Evolutionary conservation across 179 eudicot species (phyloP).

Genomic region (Carnegiea gigantea): DNA sequence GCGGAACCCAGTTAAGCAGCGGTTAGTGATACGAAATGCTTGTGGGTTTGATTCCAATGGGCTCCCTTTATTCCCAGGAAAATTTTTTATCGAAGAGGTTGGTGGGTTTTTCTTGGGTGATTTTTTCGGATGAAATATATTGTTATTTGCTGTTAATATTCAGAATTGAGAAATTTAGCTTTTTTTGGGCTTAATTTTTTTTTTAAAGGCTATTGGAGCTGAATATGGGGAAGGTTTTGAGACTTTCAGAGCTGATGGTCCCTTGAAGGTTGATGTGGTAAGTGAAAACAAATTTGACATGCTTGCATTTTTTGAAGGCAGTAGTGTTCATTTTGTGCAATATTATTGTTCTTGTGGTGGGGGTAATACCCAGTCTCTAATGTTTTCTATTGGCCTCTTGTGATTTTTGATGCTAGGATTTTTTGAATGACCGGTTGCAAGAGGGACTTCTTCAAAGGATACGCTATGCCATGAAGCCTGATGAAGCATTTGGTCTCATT

Average conservation of each 20-base stretch:
- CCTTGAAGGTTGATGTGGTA: constrained; percentile 92
- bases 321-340: background rate
- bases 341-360: background rate
- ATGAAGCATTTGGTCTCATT: constrained; percentile 95
- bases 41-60: constrained; percentile 59
- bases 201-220: constrained; percentile 81
- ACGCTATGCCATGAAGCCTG: constrained; percentile 97
- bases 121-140: background rate
- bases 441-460: constrained; percentile 81
- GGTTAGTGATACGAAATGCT: constrained; percentile 40
- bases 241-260: constrained; percentile 91
- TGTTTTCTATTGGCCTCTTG: background rate
- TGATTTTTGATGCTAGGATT: constrained; percentile 51
- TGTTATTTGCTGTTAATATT: constrained; percentile 12
- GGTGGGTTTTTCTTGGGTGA: background rate
- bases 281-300: constrained; percentile 16
- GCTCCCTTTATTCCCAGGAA: constrained; percentile 48
- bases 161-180: constrained; percentile 10
- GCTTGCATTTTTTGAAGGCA: background rate
- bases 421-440: constrained; percentile 80
- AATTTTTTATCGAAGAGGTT: constrained; percentile 76
- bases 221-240: constrained; percentile 99
- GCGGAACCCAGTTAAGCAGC: constrained; percentile 31
- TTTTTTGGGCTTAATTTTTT: background rate
- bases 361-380: background rate